Evolutionary conservation across 768 basidiomycete genomes (phyloP).

Genomic region (Podaxis carcinomalis): DNA sequence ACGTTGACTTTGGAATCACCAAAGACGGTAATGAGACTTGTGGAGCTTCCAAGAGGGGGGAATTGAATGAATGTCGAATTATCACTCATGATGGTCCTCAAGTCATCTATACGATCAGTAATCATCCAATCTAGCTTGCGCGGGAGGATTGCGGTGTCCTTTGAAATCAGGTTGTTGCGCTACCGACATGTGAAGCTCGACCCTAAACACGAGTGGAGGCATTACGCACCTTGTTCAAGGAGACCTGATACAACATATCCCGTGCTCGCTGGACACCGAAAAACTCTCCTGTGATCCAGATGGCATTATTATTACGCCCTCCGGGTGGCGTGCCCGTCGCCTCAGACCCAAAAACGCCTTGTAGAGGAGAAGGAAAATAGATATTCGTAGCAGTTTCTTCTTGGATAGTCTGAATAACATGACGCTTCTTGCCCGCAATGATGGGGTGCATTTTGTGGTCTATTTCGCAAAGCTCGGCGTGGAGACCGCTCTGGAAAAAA

Average conservation of each 20-base stretch:
- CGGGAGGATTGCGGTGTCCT: slow-evolving; percentile 91
- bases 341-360: slow-evolving; percentile 77
- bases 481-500: slow-evolving; percentile 71
- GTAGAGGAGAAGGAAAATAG: slow-evolving; percentile 87
- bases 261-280: slow-evolving; percentile 92
- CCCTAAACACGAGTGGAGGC: slow-evolving; percentile 3
- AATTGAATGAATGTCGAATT: slow-evolving; percentile 96
- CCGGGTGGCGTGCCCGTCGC: slow-evolving; percentile 33
- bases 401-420: slow-evolving; percentile 84
- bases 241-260: slow-evolving; percentile 91
- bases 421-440: slow-evolving; percentile 85
- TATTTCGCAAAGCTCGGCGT: slow-evolving; percentile 88
- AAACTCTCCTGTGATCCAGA: slow-evolving; percentile 98
- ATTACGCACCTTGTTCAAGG: slow-evolving; percentile 71
- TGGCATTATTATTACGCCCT: slow-evolving; percentile 64
- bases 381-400: slow-evolving; percentile 98
- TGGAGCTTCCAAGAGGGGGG: slow-evolving; percentile 87
- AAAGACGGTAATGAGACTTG: slow-evolving; percentile 89
- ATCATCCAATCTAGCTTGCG: slow-evolving; percentile 99
- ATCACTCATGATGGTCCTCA: slow-evolving; percentile 91
- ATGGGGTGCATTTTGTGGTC: slow-evolving; percentile 93
- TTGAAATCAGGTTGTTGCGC: slow-evolving; percentile 86
- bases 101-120: slow-evolving; percentile 91
- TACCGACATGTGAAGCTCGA: slow-evolving; percentile 25
- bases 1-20: slow-evolving; percentile 94